Evolutionary conservation across 345 rosid genomes (phyloP).

Genomic region (Pistacia vera): DNA sequence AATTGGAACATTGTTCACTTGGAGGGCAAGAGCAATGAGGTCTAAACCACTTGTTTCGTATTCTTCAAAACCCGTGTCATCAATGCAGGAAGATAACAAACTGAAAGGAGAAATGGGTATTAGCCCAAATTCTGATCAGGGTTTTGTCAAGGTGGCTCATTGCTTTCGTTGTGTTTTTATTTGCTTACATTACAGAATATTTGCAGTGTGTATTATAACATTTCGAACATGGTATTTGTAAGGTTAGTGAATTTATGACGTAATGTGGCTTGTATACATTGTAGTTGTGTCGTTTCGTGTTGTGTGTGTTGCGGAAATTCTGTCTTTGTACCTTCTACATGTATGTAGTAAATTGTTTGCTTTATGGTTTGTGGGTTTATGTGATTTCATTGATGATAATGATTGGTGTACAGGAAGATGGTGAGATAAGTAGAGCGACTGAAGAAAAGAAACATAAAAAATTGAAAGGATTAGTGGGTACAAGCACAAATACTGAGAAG

Average conservation of each 20-base stretch:
- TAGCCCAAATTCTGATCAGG: constrained; percentile 14
- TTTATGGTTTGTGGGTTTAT: not conserved
- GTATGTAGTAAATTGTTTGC: not conserved
- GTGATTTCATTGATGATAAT: not conserved
- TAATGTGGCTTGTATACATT: too few species aligned
- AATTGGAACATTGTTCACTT: constrained; percentile 29
- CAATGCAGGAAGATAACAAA: constrained; percentile 40
- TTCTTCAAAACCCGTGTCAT: constrained; percentile 27
- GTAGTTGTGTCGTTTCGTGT: not conserved
- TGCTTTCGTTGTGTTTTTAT: not conserved
- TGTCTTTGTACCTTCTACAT: not conserved
- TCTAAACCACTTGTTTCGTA: constrained; percentile 44
- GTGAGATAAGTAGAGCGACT: not conserved
- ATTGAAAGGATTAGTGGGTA: constrained; percentile 26
- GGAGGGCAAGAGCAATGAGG: constrained; percentile 34
- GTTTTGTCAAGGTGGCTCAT: constrained; percentile 25
- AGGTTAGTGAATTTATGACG: too few species aligned
- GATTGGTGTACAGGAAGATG: not conserved
- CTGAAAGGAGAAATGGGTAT: constrained; percentile 28
- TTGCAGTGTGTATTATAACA: too few species aligned
- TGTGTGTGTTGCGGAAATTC: not conserved
- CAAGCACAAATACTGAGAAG: constrained; percentile 11
- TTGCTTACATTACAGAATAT: not conserved
- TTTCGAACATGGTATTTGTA: too few species aligned
- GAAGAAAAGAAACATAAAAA: constrained; percentile 41